phyloP scores from a whole-genome alignment of 2,329 filamentous ascomycete genomes.

The Coleophoma cylindrospora region DNA sequence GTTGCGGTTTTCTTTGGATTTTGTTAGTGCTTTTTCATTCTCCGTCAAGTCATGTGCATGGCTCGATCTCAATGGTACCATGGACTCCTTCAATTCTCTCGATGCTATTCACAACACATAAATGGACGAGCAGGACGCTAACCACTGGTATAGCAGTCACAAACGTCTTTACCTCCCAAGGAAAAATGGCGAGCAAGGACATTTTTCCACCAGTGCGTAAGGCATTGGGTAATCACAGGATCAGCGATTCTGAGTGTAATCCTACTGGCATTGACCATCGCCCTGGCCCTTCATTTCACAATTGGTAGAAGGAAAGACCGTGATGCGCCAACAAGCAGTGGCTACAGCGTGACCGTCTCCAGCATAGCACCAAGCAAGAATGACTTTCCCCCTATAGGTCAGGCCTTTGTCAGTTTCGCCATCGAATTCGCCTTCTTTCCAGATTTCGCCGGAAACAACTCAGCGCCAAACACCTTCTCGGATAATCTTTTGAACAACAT shows the following conservation, averaged over 20 bases:
- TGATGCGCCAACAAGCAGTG: neutral
- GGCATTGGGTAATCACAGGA: neutral
- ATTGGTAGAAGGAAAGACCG: neutral
- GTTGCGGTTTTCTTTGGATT: no score
- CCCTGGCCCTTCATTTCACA: neutral
- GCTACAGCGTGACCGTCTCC: neutral
- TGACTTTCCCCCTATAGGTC: constrained; percentile 6
- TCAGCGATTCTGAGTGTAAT: neutral
- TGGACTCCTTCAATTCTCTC: no score
- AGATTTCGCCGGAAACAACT: constrained; percentile 47
- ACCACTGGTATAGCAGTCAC: no score
- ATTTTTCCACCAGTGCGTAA: no score
- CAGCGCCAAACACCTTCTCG: constrained; percentile 53
- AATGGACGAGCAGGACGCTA: no score
- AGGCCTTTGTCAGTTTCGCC: constrained; percentile 42
- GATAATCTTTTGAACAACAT: constrained; percentile 55
- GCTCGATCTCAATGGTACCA: no score
- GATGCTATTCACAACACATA: no score
- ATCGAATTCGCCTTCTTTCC: constrained; percentile 44
- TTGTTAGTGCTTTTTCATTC: no score
- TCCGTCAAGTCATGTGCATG: no score
- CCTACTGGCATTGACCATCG: neutral
- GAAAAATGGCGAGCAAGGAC: no score
- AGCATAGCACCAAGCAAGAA: neutral
- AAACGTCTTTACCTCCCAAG: no score